Base-by-base conservation (phyloP, 768 basidiomycete genomes). In the Flagelloscypha sp. region DNA sequence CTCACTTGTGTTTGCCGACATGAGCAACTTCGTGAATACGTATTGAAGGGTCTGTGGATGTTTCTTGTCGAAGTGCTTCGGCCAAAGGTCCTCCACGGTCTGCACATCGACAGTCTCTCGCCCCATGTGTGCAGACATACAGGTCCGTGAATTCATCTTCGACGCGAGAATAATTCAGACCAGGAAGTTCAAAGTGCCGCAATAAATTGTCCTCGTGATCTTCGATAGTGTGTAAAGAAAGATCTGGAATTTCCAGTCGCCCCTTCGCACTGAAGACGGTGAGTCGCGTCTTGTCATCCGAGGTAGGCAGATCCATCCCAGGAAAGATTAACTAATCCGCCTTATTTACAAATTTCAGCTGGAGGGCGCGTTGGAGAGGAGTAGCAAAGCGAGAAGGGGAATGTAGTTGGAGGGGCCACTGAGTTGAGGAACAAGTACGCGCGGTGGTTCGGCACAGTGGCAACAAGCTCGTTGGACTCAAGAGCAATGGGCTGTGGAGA, bases 1-100 rank as follows among this genome's bases (percentile, higher is more conserved):
- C 78, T 51, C 49, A 84, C 86, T 84, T 68, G 57, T 92, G 87
- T 17, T 85, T 85, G 1, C 88, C 87, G 33, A 92, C 76, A 54
- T 92, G 87, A 2, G 71, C 81, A 5, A 80, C 71, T 43, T 85
- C 76, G 3, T 74, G 74, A 2, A 88, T 60, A 65, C 65, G 46
- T 42, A 74, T 40, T 24, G 49, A 43, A 5, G 41, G 44, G 22
- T 63, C 48, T 7, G 22, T 41, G 29, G 55, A 41, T 15, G 50
- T 54, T 32, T 84, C 80, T 4, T 63, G 57, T 12, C 60, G 57
- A 18, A 92, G 50, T 3, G 75, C 66, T 0, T 58, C 58, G 3
- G 65, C 72, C 6, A 89, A 68, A 8, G 58, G 62, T 3, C 68
- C 66, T 0, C 87, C 86, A 15, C 55, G 66, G 8, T 79, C 67